Evolutionary conservation across 495 filamentous ascomycete genomes (phyloP), one percentile per base, ranked within the genome.

Genomic region (Annulohypoxylon maeteangense): DNA sequence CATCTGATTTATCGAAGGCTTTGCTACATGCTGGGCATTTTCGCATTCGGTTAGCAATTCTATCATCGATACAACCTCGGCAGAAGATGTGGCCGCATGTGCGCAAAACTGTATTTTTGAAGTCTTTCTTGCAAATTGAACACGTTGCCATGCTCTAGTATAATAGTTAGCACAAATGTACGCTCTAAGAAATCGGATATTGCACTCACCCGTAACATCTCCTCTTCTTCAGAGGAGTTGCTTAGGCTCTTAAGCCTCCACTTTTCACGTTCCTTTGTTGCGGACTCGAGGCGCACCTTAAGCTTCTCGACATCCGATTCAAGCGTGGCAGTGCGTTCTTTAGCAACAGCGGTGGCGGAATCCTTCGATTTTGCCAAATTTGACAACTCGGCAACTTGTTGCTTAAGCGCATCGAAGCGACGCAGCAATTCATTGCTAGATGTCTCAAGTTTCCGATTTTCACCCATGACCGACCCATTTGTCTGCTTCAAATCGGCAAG

Each of bases 61-160:
- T 90, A 74, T 94, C 90, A 58, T 97, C 92, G 25, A 97, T 90
- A 75, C 95, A 99, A 25, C 89, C 87, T 72, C 87, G 89, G 87
- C 95, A 99, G 79, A 98, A 97, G 20, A 97, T 89, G 80, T 99
- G 95, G n/a, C 95, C 95, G 78, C 95, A 99, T 12, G 91, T 93
- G 76, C 93, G 94, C 72, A 99, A 86, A 16, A 90, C 90, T 0
- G 94, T 97, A 77, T 98, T 92, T 81, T 98, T 98, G 85, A 97
- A 95, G 60, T 94, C 92, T 58, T 84, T 88, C 68, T 90, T 90
- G 80, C 95, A 99, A 18, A 98, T 92, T 1, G 91, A 90, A 82
- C 95, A 99, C 40, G 95, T 87, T 16, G 93, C 93, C 79, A 98
- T 87, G 68, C 87, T 87, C 95, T 98, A 72, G 2, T 61, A 31